Percentiles rank a stretch among this genome's conserved stretches.
Evolutionary conservation across 352 stramenopile genomes (phyloP).

Genomic region (Phytophthora cryptogea): DNA sequence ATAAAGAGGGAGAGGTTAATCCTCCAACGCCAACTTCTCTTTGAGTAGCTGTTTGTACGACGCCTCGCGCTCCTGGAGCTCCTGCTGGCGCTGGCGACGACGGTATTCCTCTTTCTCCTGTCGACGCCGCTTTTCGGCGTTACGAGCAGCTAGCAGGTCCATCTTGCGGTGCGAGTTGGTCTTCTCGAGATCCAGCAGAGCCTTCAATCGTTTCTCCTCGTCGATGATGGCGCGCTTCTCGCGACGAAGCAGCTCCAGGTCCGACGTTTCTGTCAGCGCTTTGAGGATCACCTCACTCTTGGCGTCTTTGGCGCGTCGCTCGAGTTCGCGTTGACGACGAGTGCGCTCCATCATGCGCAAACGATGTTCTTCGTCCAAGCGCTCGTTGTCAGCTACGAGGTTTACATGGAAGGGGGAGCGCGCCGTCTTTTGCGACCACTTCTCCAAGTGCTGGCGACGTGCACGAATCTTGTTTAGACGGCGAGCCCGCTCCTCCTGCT

Average conservation of each 20-base stretch:
- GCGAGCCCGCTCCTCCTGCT: constrained; percentile 59
- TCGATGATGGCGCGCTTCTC: constrained; percentile 96
- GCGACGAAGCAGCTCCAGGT: constrained; percentile 90
- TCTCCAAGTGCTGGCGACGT: constrained; percentile 64
- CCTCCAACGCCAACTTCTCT: constrained; percentile 79
- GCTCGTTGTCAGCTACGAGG: constrained; percentile 93
- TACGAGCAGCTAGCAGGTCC: constrained; percentile 89
- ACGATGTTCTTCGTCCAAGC: constrained; percentile 90
- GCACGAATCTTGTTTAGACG: constrained; percentile 67
- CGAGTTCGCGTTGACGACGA: constrained; percentile 60
- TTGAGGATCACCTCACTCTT: constrained; percentile 95
- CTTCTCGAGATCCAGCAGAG: constrained; percentile 94
- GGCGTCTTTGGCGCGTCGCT: constrained; percentile 79
- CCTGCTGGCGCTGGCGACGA: constrained; percentile 61
- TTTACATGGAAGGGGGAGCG: constrained; percentile 93
- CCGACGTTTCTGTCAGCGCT: constrained; percentile 86
- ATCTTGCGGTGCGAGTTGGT: constrained; percentile 92
- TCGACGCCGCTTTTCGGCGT: constrained; percentile 91
- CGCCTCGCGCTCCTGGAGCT: constrained; percentile 65
- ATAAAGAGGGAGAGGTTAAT: constrained; percentile 20
- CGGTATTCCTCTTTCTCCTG: constrained; percentile 90
- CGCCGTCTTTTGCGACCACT: constrained; percentile 91
- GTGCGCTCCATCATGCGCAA: constrained; percentile 81
- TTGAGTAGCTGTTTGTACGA: constrained; percentile 78
- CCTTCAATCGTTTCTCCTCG: constrained; percentile 93